phyloP scores from a whole-genome alignment of 2,329 filamentous ascomycete genomes.

The Stemphylium vesicarium region DNA sequence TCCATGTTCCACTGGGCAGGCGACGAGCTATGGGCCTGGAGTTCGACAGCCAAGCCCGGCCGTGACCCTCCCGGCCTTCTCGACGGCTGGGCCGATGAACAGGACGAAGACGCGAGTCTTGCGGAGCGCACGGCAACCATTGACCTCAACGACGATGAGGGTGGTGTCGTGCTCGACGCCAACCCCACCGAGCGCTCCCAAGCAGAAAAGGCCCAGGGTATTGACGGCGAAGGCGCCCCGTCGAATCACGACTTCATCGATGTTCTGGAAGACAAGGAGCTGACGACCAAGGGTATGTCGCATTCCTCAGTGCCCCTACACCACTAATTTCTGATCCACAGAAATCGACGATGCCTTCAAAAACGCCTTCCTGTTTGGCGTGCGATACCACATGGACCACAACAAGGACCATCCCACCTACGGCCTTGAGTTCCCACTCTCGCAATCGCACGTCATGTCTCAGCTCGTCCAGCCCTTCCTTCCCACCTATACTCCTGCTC shows the following conservation, averaged over 20 bases:
- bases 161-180: slow-evolving; percentile 54
- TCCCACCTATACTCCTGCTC: slow-evolving; percentile 62
- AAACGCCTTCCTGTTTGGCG: slow-evolving; percentile 68
- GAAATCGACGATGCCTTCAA: slow-evolving; percentile 72
- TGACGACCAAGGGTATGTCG: slow-evolving; percentile 62
- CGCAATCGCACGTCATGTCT: slow-evolving; percentile 68
- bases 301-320: background rate
- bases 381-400: slow-evolving; percentile 65
- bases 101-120: slow-evolving; percentile 39
- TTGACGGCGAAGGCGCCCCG: slow-evolving; percentile 45
- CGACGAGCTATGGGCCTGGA: slow-evolving; percentile 73
- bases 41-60: slow-evolving; percentile 60
- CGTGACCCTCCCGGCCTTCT: slow-evolving; percentile 60
- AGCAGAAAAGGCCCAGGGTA: slow-evolving; percentile 41
- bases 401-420: slow-evolving; percentile 60
- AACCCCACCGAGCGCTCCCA: slow-evolving; percentile 37
- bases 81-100: slow-evolving; percentile 57
- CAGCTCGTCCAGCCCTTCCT: slow-evolving; percentile 71
- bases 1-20: slow-evolving; percentile 71
- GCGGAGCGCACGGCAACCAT: slow-evolving; percentile 52
- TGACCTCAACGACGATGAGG: slow-evolving; percentile 53
- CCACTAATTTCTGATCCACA: slow-evolving; percentile 34
- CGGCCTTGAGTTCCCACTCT: slow-evolving; percentile 66
- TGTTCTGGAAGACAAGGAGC: slow-evolving; percentile 55
- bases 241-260: slow-evolving; percentile 43